A percentile compares a stretch with the other conserved stretches of the same genome.
These are phyloP conservation scores for Sicyos edulis DNA, from an alignment of 306 rosid genomes.

Conservation along the genomic window DNA sequence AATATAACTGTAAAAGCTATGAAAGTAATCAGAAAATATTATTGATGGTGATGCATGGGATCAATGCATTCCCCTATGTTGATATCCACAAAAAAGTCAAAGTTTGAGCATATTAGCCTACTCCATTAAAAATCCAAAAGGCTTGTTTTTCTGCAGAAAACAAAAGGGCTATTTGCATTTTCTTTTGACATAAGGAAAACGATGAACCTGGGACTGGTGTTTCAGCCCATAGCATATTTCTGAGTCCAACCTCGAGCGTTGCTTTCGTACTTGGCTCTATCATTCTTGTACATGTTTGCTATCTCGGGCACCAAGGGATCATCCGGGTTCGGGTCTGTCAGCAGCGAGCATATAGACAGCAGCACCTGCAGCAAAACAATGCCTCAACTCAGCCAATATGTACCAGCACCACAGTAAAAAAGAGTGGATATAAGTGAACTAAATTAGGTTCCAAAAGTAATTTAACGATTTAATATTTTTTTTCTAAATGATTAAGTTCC, in stretches of 20 bases:
- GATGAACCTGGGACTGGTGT: neutral
- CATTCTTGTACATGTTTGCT: constrained; percentile 16
- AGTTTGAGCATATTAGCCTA: neutral
- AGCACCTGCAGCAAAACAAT: constrained; percentile 10
- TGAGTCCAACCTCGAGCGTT: constrained; percentile 20
- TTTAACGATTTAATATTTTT: too few species aligned
- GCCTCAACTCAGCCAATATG: neutral
- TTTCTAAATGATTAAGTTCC: too few species aligned
- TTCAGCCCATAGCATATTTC: constrained; percentile 20
- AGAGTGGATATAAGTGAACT: too few species aligned
- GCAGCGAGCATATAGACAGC: constrained; percentile 19
- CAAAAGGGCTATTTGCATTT: neutral
- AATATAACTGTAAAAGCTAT: neutral
- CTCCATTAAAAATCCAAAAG: neutral
- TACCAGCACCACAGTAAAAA: too few species aligned
- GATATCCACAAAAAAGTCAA: neutral
- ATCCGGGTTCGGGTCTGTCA: constrained; percentile 20
- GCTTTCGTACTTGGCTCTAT: constrained; percentile 12
- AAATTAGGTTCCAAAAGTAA: too few species aligned
- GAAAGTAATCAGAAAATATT: neutral
- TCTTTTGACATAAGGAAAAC: neutral
- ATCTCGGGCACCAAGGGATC: constrained; percentile 21
- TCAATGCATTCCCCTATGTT: neutral
- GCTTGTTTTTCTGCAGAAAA: neutral
- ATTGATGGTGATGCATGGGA: neutral